A percentile compares a stretch with the other conserved stretches of the same genome.
These are phyloP conservation scores for Diaporthe caulivora DNA, from an alignment of 2,329 filamentous ascomycete genomes.

Conservation along the genomic window DNA sequence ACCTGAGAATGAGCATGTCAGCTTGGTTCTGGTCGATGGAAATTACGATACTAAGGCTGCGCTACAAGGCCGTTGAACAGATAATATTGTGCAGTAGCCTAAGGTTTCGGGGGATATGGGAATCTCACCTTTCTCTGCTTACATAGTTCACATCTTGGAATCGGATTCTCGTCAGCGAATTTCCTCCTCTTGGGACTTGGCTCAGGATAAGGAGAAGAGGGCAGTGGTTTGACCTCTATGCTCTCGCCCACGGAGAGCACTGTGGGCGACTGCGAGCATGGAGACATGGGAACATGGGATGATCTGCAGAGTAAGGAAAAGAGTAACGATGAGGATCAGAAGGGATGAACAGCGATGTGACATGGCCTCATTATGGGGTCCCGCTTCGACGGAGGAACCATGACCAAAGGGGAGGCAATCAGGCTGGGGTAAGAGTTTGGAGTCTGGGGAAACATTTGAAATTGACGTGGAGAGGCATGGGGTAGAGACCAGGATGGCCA, in stretches of 20 bases:
- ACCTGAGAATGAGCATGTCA: conserved; percentile 57
- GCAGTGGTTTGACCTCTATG: conserved; percentile 34
- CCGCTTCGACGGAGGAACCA: conserved; percentile 1
- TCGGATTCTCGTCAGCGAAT: conserved; percentile 51
- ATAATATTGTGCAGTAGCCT: neutral
- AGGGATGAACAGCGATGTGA: conserved; percentile 6
- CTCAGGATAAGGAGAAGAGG: conserved; percentile 38
- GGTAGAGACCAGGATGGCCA: conserved; percentile 14
- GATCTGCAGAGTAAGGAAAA: conserved; percentile 17
- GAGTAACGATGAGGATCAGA: conserved; percentile 12
- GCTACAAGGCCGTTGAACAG: neutral
- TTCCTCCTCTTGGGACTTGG: conserved; percentile 41
- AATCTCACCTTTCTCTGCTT: conserved; percentile 79
- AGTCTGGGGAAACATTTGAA: conserved; percentile 12
- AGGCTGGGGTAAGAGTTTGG: conserved; percentile 10
- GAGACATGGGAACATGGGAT: conserved; percentile 36
- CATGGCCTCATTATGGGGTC: conserved; percentile 29
- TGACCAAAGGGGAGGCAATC: conserved; percentile 11
- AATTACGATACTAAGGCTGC: neutral
- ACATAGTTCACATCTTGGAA: conserved; percentile 78
- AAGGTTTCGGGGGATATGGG: conserved; percentile 31
- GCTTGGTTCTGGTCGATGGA: neutral
- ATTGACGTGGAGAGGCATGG: conserved; percentile 30
- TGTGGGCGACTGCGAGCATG: conserved; percentile 29
- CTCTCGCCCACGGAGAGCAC: conserved; percentile 37